Evolutionary conservation across 2,329 filamentous ascomycete species (phyloP).

Genomic region (Sporothrix curviconia): DNA sequence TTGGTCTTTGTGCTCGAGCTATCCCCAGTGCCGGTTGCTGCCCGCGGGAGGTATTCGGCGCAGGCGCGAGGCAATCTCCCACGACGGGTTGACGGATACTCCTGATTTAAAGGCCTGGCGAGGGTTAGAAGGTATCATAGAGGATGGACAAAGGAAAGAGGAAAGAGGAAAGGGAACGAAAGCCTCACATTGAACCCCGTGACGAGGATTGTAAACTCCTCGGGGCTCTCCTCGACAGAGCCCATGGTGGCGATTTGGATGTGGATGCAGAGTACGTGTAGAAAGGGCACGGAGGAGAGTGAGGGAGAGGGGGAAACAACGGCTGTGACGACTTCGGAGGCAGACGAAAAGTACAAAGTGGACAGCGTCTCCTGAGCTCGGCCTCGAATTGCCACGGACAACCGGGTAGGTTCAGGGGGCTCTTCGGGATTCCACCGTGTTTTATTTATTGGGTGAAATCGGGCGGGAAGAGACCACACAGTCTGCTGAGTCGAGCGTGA

Average conservation of each 20-base stretch:
- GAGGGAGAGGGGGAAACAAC: background rate
- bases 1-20: conserved; percentile 35
- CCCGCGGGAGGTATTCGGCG: conserved; percentile 57
- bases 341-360: no score
- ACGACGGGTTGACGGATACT: conserved; percentile 71
- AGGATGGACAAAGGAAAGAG: no score
- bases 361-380: no score
- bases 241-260: conserved; percentile 22
- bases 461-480: no score
- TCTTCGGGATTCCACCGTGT: no score
- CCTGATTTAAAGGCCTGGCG: conserved; percentile 66
- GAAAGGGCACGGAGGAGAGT: background rate
- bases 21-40: no score
- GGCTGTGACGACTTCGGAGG: no score
- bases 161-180: background rate
- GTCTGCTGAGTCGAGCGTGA: no score
- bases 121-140: background rate
- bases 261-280: background rate
- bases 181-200: conserved; percentile 54
- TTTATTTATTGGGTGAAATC: no score
- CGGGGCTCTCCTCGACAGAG: conserved; percentile 24
- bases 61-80: conserved; percentile 66
- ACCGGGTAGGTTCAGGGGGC: no score
- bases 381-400: no score
- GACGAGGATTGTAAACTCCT: conserved; percentile 53